These are phyloP conservation scores for Chaetomium tenue DNA, from an alignment of 495 filamentous ascomycete species.

Conservation along the genomic window DNA sequence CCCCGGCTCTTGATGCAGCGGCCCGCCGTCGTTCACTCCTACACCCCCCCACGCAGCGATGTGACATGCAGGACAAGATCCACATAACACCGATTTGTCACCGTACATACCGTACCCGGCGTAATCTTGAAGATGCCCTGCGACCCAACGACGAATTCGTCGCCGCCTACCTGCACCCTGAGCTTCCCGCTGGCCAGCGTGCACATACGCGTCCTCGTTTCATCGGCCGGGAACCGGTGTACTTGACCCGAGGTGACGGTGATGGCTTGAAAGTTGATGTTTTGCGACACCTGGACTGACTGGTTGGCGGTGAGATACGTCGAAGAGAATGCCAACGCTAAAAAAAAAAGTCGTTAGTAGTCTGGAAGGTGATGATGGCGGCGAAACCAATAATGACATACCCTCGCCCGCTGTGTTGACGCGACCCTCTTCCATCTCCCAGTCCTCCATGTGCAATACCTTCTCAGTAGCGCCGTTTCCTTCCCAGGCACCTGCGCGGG, in stretches of 20 bases:
- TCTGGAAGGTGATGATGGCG: not conserved
- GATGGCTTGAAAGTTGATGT: constrained; percentile 28
- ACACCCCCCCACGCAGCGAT: constrained; percentile 2
- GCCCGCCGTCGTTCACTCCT: not conserved
- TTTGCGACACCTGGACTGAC: constrained; percentile 23
- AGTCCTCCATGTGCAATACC: constrained; percentile 21
- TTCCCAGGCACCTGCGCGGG: too few species aligned
- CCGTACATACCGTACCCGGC: constrained; percentile 25
- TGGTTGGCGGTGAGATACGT: constrained; percentile 32
- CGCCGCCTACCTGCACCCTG: constrained; percentile 28
- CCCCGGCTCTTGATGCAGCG: too few species aligned
- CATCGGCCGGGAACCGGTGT: constrained; percentile 22
- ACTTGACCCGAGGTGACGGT: constrained; percentile 31
- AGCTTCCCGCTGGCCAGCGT: constrained; percentile 33
- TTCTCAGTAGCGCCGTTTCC: too few species aligned
- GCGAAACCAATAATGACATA: not conserved
- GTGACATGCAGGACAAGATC: constrained; percentile 36
- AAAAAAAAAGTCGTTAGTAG: constrained; percentile 11
- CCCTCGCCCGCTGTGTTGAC: not conserved
- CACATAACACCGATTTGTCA: constrained; percentile 31
- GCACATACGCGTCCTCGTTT: constrained; percentile 28
- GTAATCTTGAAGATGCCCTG: constrained; percentile 31
- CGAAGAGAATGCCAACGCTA: constrained; percentile 35
- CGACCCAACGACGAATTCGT: constrained; percentile 32
- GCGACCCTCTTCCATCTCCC: constrained; percentile 15